Evolutionary conservation across 2,329 filamentous ascomycete genomes (phyloP), one percentile per base, ranked within the genome.

Genomic region (Coleophoma cylindrospora): DNA sequence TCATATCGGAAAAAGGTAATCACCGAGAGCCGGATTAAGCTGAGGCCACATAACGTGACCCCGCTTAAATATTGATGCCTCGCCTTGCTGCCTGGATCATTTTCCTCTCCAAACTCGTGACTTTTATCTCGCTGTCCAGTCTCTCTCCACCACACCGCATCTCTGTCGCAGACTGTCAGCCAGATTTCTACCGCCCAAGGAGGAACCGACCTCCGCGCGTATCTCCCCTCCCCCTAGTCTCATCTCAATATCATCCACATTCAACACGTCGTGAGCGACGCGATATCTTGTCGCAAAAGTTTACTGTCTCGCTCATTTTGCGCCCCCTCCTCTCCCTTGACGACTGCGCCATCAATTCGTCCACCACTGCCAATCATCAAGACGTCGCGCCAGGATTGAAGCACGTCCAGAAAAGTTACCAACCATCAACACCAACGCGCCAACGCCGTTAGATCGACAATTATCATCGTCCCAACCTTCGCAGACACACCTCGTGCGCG

Each of bases 381-480:
- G 46, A 57, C 54, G 54, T 62, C 63, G 63, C 64, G 63, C 62
- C 60, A 63, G 64, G 58, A 55, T 51, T 50, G 48, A 43, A 59
- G 52, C 55, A 61, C 59, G 57, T 59, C 53, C 50, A 57, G 43
- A 60, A 62, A 64, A 56, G 50, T 54, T 50, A 34, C 59, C 51
- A 37, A 59, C 44, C 56, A 61, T 64, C 62, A 58, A 61, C 59
- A 59, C 37, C 45, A 50, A 64, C 63, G 62, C 63, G 63, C 56
- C 50, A 27, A 47, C 50, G 40, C 50, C 43, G 57, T 45, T 51
- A 45, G 45, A 52, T 52, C 48, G 57, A 57, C 62, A 53, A 59
- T 54, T 48, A 54, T 54, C 43, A 45, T 53, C 36, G 21, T 47
- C 40, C 27, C 50, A 40, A 27, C 6, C 41, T n/a, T 44, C 19